Base-by-base conservation (phyloP, 2,329 filamentous ascomycete species). In the Microthyrium microscopicum region DNA sequence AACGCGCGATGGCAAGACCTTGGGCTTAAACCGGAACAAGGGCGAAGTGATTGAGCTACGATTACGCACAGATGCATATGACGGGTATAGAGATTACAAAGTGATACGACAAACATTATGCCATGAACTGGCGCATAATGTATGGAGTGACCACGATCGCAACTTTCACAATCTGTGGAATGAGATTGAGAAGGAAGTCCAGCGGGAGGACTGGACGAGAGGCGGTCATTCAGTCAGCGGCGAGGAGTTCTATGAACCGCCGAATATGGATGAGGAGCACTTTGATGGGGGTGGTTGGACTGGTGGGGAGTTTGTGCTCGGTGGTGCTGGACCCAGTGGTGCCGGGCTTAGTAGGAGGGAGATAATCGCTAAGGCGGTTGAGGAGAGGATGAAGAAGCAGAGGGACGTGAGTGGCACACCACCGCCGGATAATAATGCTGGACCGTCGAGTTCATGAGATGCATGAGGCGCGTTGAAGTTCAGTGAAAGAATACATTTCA, bases 111-210 rank as follows among this genome's bases (percentile, higher is more conserved):
- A 80, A 44, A 95, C 89, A 29, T 62, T 98, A 9, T 95, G 87
- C 50, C 89, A 98, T 57, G 89, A 98, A 60, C 64, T 98, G 13
- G 77, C 85, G 42, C 89, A 98, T 55, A 94, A 93, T 46, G 81
- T 93, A 7, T 77, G 78, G 56, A 66, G 78, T 0, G 72, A 78
- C 0, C 89, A 98, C 53, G 84, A 95, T 54, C 63, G 72, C 13
- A 60, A 79, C 29, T 98, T 98, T 49, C 95, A 89, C 87, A 70
- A 83, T 34, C 54, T 98, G 46, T 93, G 81, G 43, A 75, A 74
- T 44, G 68, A 77, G 60, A 91, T 94, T 47, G 85, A 95, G 61
- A 66, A 67, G 32, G 87, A 94, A 60, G 87, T 94, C 3, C 76
- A 78, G 37, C 61, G 60, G 31, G 78, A 70, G 12, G 84, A 94